Evolutionary conservation across 495 filamentous ascomycete species (phyloP).

Genomic region (Hapsidospora chrysogenum): DNA sequence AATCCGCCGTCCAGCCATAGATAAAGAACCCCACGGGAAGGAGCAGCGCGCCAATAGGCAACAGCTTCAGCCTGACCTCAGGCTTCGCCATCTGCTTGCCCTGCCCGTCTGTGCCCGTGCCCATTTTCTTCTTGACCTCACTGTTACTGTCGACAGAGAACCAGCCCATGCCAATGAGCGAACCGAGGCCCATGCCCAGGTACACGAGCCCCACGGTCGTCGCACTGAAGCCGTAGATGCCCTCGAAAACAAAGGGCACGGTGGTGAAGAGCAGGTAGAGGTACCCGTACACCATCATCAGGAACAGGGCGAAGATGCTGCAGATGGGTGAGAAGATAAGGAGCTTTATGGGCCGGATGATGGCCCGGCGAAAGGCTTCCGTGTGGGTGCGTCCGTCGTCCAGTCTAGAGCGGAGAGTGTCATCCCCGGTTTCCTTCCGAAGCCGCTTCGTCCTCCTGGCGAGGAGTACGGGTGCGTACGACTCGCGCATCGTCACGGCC

Average conservation of each 20-base stretch:
- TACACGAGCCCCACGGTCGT: constrained; percentile 20
- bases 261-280: constrained; percentile 62
- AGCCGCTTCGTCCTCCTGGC: constrained; percentile 33
- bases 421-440: constrained; percentile 27
- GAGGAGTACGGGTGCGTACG: constrained; percentile 43
- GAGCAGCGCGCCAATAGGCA: constrained; percentile 27
- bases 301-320: constrained; percentile 49
- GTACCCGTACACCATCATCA: constrained; percentile 55
- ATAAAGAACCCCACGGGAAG: constrained; percentile 31
- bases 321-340: constrained; percentile 42
- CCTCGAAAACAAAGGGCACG: constrained; percentile 40
- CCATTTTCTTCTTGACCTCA: constrained; percentile 11
- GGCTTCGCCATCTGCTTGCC: constrained; percentile 11
- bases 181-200: constrained; percentile 22
- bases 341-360: constrained; percentile 34
- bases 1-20: constrained; percentile 27
- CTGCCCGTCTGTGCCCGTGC: constrained; percentile 9
- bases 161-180: constrained; percentile 14
- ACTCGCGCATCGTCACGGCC: constrained; percentile 39
- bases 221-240: constrained; percentile 28
- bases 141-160: constrained; percentile 15
- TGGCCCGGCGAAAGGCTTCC: constrained; percentile 15
- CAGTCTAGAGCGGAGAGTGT: constrained; percentile 28
- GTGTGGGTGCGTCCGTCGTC: constrained; percentile 28
- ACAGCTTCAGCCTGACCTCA: constrained; percentile 35